Percentiles rank a stretch among this genome's conserved stretches.
These are phyloP conservation scores for Bipolaris gigantea DNA, from an alignment of 2,329 filamentous ascomycete species.

Conservation along the genomic window DNA sequence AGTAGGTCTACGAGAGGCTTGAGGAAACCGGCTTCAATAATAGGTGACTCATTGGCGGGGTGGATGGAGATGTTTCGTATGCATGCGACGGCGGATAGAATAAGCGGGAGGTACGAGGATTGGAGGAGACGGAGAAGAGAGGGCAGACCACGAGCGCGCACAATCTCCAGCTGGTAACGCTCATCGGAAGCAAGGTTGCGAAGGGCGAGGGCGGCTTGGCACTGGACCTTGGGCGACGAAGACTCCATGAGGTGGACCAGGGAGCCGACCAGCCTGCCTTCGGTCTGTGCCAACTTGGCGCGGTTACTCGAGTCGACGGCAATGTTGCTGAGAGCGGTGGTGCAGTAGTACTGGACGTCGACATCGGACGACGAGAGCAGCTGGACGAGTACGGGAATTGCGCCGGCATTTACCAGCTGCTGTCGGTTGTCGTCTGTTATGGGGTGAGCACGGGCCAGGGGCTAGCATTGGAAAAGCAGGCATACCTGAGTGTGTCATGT, in stretches of 20 bases:
- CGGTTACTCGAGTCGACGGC: slow-evolving; percentile 91
- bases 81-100: slow-evolving; percentile 94
- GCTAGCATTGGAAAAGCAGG: slow-evolving; percentile 24
- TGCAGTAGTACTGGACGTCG: slow-evolving; percentile 99
- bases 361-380: slow-evolving; percentile 90
- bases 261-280: slow-evolving; percentile 88
- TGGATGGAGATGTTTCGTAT: slow-evolving; percentile 99
- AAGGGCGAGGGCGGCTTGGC: slow-evolving; percentile 90
- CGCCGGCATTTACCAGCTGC: slow-evolving; percentile 93
- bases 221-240: slow-evolving; percentile 89
- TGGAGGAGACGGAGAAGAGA: slow-evolving; percentile 88
- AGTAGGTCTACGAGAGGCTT: slow-evolving; percentile 91
- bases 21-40: slow-evolving; percentile 95
- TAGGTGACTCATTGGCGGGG: slow-evolving; percentile 94
- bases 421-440: slow-evolving; percentile 88
- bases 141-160: slow-evolving; percentile 80
- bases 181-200: slow-evolving; percentile 96
- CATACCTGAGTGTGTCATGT: slow-evolving; percentile 97
- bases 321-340: slow-evolving; percentile 96
- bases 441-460: slow-evolving; percentile 21
- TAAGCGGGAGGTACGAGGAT: slow-evolving; percentile 92
- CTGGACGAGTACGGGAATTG: slow-evolving; percentile 96
- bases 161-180: slow-evolving; percentile 98
- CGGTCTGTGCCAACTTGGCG: slow-evolving; percentile 85
- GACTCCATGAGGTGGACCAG: slow-evolving; percentile 97